A percentile compares a stretch with the other conserved stretches of the same genome.
Evolutionary conservation across 805 yeast genomes (phyloP).

Genomic region (Crinitomyces ghanaensis): DNA sequence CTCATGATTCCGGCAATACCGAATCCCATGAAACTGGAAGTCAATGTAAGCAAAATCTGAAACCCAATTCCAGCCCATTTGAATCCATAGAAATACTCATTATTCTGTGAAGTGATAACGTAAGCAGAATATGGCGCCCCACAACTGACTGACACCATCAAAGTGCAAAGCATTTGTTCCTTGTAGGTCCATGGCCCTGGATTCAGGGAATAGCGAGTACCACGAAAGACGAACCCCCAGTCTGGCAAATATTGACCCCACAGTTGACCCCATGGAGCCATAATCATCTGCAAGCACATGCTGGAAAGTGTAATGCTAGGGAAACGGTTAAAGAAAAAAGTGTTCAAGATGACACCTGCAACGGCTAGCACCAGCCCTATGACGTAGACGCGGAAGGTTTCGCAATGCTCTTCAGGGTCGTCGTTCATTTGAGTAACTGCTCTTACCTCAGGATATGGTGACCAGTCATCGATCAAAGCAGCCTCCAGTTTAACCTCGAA

Average conservation of each 20-base stretch:
- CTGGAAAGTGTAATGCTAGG: slow-evolving; percentile 43
- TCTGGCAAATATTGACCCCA: slow-evolving; percentile 36
- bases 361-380: slow-evolving; percentile 41
- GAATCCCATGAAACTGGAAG: slow-evolving; percentile 54
- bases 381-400: slow-evolving; percentile 44
- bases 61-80: slow-evolving; percentile 33
- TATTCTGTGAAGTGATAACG: slow-evolving; percentile 8
- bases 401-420: slow-evolving; percentile 35
- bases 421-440: slow-evolving; percentile 40
- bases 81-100: slow-evolving; percentile 12
- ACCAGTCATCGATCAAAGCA: slow-evolving; percentile 30
- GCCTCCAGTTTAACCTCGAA: slow-evolving; percentile 33
- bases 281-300: slow-evolving; percentile 46
- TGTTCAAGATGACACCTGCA: slow-evolving; percentile 45
- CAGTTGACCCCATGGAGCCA: slow-evolving; percentile 47
- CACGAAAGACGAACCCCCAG: slow-evolving; percentile 30
- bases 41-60: slow-evolving; percentile 39
- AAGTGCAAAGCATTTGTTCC: slow-evolving; percentile 51
- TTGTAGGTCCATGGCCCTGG: slow-evolving; percentile 53
- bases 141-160: slow-evolving; percentile 24
- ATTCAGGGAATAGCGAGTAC: slow-evolving; percentile 35
- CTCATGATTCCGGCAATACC: slow-evolving; percentile 58
- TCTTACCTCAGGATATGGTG: slow-evolving; percentile 52
- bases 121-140: slow-evolving; percentile 11
- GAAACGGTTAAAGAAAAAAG: slow-evolving; percentile 45